A percentile compares a stretch with the other conserved stretches of the same genome.
phyloP scores from a whole-genome alignment of 345 rosid species.

The Lepidium africanum region DNA sequence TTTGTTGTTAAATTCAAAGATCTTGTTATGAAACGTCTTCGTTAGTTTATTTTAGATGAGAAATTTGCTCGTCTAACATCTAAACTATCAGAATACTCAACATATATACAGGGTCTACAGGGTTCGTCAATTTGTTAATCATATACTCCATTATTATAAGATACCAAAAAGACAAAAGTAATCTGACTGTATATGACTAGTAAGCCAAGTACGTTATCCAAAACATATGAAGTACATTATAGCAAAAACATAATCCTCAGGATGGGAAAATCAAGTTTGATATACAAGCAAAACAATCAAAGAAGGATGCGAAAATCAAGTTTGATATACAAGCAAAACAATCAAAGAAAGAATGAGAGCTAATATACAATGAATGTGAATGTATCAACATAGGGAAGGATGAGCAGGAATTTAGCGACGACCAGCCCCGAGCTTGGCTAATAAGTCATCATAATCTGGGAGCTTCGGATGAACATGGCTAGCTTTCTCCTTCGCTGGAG shows the following conservation, averaged over 20 bases:
- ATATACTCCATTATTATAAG: background rate
- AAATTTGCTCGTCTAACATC: background rate
- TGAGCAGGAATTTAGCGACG: slow-evolving; percentile 19
- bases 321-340: background rate
- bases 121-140: background rate
- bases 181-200: background rate
- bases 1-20: background rate
- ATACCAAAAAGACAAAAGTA: background rate
- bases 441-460: slow-evolving; percentile 63
- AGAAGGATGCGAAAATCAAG: background rate
- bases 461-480: slow-evolving; percentile 90
- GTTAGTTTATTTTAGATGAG: background rate
- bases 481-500: slow-evolving; percentile 34
- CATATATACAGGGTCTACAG: background rate
- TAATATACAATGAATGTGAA: background rate
- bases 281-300: too few species aligned
- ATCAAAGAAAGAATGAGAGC: slow-evolving; percentile 7
- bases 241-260: background rate
- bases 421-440: slow-evolving; percentile 51
- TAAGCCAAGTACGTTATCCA: background rate
- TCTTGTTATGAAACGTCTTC: background rate
- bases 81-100: background rate
- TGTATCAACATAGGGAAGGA: background rate
- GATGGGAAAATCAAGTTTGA: background rate
- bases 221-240: background rate